Base-by-base conservation (phyloP, 2,329 filamentous ascomycete species). In the Talaromyces pinophilus region DNA sequence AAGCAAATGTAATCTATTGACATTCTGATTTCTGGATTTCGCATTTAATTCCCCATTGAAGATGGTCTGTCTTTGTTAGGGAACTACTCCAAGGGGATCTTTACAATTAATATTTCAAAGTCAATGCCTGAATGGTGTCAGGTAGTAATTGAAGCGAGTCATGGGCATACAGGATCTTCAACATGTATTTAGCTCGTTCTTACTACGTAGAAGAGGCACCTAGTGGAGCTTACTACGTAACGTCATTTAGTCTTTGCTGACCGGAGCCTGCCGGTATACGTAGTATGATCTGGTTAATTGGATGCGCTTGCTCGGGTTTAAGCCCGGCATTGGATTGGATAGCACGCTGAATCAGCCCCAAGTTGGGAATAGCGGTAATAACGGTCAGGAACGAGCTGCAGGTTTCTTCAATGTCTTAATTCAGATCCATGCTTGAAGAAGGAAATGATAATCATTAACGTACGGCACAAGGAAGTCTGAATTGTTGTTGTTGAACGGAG, bases 291-390 rank as follows among this genome's bases (percentile, higher is more conserved):
- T 30, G 22, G 13, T 11, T 30, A 52, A 30, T 30, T 17, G 5
- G 48, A 52, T 52, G 15, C 2, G 28, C 22, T 33, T 54, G 15
- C 50, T 33, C 7, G 15, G 25, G 28, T 2, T 10, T 11, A 19
- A n/a, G 50, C 17, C 17, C 19, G 28, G 50, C 10, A 33, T 30
- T 30, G 15, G 25, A 54, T 54, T 54, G 50, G 50, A 33, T 52
- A 52, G 48, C 48, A 52, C 50, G 28, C 50, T 54, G 25, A n/a
- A 54, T n/a, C 22, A 54, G 28, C 50, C 50, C 50, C 50, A 30
- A 54, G 15, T 54, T 28, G 17, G 50, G 28, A 30, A 19, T 30
- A 54, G 50, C 50, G 28, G 50, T 33, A 54, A 33, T 19, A 11
- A 54, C 50, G 33, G 50, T 33, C 25, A 33, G 13, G 50, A 54